Evolutionary conservation across 106 monocot genomes (phyloP).

Genomic region (Cymbidium sinense): DNA sequence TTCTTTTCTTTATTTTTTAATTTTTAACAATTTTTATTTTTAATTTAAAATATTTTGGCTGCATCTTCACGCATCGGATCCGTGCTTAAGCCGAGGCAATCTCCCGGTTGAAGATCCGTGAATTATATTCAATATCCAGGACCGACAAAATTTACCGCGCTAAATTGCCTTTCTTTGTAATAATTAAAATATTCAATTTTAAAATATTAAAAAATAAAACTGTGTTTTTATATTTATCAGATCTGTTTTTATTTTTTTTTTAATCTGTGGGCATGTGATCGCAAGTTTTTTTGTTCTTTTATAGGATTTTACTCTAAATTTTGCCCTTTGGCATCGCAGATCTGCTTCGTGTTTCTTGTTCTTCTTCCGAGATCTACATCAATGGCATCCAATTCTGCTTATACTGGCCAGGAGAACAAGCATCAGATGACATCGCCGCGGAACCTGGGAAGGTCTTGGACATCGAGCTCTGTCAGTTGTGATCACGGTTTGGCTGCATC

Average conservation of each 20-base stretch:
- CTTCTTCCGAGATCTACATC: neutral
- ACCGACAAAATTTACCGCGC: no score
- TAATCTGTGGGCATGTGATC: no score
- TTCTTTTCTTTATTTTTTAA: neutral
- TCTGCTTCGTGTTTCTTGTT: neutral
- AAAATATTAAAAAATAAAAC: no score
- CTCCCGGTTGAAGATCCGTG: no score
- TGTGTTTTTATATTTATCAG: no score
- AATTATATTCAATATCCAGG: no score
- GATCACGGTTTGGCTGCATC: no score
- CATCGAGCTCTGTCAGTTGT: no score
- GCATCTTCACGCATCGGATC: no score
- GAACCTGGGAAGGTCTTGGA: neutral
- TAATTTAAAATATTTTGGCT: neutral
- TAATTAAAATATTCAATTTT: neutral
- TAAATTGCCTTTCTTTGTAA: neutral
- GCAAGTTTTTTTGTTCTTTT: neutral
- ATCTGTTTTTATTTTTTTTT: no score
- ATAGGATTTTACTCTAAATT: neutral
- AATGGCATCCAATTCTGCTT: no score
- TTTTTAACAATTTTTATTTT: neutral
- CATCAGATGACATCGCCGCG: conserved; percentile 13
- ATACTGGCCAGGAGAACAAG: neutral
- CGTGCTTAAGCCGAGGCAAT: no score
- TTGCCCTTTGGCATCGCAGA: neutral